Evolutionary conservation across 441 rosid species (phyloP).

Genomic region (Breynia disticha): DNA sequence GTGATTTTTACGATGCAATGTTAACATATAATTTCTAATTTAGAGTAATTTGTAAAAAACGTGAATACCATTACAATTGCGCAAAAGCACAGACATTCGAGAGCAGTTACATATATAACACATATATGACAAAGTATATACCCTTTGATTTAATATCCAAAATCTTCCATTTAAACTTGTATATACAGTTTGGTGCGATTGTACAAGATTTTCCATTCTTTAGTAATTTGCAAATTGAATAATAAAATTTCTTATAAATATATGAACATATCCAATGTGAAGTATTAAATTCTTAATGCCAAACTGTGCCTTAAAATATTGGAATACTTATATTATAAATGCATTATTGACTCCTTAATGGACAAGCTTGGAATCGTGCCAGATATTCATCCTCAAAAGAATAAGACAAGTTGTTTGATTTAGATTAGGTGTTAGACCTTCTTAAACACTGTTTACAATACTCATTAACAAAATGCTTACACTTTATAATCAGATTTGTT

Average conservation of each 20-base stretch:
- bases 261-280: neutral
- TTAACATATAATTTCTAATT: too few relatives aligned
- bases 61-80: too few relatives aligned
- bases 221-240: too few relatives aligned
- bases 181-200: too few relatives aligned
- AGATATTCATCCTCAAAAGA: constrained; percentile 17
- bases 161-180: too few relatives aligned
- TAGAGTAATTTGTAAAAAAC: too few relatives aligned
- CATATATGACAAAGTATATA: too few relatives aligned
- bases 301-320: neutral
- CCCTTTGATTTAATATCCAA: too few relatives aligned
- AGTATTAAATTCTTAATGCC: neutral
- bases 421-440: constrained; percentile 10
- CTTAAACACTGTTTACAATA: neutral
- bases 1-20: too few relatives aligned
- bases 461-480: constrained; percentile 1
- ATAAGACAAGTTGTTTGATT: constrained; percentile 4
- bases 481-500: neutral
- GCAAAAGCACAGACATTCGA: too few relatives aligned
- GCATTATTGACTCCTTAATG: constrained; percentile 14
- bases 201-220: too few relatives aligned
- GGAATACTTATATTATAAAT: neutral
- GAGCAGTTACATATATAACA: too few relatives aligned
- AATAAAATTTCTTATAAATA: neutral
- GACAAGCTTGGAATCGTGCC: constrained; percentile 13